These are phyloP conservation scores for Myriangium duriaei DNA, from an alignment of 2,329 filamentous ascomycete genomes.

Conservation along the genomic window DNA sequence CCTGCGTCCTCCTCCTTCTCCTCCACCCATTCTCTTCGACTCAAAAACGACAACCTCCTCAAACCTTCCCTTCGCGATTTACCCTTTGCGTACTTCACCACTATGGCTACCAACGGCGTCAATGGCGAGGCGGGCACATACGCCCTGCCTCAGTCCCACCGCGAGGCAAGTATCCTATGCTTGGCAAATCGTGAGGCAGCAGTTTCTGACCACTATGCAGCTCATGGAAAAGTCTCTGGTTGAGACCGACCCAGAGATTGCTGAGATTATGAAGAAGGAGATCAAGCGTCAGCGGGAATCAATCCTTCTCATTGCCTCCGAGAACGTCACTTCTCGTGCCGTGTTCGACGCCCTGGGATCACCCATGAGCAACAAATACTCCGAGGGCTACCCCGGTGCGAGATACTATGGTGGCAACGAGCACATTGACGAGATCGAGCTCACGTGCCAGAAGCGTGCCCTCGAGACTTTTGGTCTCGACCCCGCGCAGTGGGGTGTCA, in stretches of 20 bases:
- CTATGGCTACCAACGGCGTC: constrained; percentile 18
- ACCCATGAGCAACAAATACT: constrained; percentile 95
- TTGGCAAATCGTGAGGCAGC: too few species aligned
- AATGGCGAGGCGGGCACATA: constrained; percentile 36
- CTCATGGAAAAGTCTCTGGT: constrained; percentile 92
- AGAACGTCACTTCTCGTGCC: constrained; percentile 97
- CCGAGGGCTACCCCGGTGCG: constrained; percentile 93
- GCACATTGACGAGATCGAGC: constrained; percentile 94
- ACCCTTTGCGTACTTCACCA: too few species aligned
- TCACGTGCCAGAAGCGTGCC: constrained; percentile 86
- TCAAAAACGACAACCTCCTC: too few species aligned
- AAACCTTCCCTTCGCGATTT: too few species aligned
- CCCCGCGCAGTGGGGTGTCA: constrained; percentile 89
- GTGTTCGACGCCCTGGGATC: constrained; percentile 95
- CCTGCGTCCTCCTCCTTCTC: too few species aligned
- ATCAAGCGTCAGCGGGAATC: constrained; percentile 96
- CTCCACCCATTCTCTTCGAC: too few species aligned
- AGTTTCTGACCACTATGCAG: constrained; percentile 39
- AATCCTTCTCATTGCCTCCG: constrained; percentile 95
- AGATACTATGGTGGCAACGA: constrained; percentile 99
- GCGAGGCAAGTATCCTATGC: constrained; percentile 41
- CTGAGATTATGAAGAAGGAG: constrained; percentile 92
- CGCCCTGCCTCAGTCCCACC: constrained; percentile 53
- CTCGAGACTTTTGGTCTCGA: constrained; percentile 83
- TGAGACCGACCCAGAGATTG: constrained; percentile 87